A percentile compares a stretch with the other conserved stretches of the same genome.
phyloP scores from a whole-genome alignment of 78 protist species.

The Protostelium mycophagum region DNA sequence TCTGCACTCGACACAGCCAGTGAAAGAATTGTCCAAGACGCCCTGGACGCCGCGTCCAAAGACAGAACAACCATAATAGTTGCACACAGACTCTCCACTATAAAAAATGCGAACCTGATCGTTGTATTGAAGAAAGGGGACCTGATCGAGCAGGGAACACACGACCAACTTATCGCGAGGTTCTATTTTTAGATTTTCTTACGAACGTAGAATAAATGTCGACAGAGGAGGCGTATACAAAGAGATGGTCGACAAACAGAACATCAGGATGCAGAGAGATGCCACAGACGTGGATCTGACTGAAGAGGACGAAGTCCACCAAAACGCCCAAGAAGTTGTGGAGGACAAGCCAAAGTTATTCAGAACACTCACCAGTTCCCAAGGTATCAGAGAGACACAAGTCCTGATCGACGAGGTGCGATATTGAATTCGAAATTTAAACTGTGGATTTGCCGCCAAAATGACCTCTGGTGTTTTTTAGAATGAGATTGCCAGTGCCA shows the following conservation, averaged over 20 bases:
- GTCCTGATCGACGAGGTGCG: neutral
- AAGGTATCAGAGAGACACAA: neutral
- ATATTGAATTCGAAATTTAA: neutral
- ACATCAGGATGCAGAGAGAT: neutral
- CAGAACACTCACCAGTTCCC: neutral
- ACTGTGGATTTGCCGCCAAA: too few species aligned
- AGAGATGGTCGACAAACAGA: neutral
- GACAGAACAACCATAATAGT: constrained; percentile 88
- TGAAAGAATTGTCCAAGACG: constrained; percentile 83
- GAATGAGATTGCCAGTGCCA: too few species aligned
- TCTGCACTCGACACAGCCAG: constrained; percentile 91
- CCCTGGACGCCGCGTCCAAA: constrained; percentile 64
- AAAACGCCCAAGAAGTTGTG: neutral
- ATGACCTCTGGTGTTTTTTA: too few species aligned
- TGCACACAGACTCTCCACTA: constrained; percentile 94
- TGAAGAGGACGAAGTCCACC: too few species aligned
- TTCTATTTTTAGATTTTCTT: too few species aligned
- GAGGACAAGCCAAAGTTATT: neutral
- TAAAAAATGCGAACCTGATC: constrained; percentile 76
- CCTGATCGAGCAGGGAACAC: constrained; percentile 87
- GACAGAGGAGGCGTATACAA: neutral
- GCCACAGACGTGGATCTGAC: neutral
- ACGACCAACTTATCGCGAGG: constrained; percentile 82
- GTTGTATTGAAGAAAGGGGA: constrained; percentile 73
- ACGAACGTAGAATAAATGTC: too few species aligned